Conservation (phyloP, 1,139 yeast species). For the Meyerozyma guilliermondii region DNA sequence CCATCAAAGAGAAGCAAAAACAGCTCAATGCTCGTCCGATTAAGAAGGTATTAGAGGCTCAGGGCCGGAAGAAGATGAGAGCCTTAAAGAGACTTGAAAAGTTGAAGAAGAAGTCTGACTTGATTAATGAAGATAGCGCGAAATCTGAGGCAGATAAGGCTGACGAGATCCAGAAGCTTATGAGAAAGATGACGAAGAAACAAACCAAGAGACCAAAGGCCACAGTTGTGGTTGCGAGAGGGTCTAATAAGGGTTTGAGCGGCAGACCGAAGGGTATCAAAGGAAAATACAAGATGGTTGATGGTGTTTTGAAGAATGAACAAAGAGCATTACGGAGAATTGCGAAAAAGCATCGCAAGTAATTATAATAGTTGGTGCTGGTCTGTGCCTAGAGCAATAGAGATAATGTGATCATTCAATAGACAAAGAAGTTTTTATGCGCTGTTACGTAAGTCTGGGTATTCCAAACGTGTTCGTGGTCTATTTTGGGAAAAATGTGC, state of each 20-base stretch:
- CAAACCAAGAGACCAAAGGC: constrained; percentile 76
- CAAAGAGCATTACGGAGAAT: constrained; percentile 89
- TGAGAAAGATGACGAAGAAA: constrained; percentile 77
- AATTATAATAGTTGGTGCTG: constrained; percentile 1
- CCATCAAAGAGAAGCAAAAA: constrained; percentile 82
- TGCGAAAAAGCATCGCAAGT: constrained; percentile 70
- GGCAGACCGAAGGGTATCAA: constrained; percentile 97
- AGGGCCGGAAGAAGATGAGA: constrained; percentile 94
- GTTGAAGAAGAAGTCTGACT: constrained; percentile 88
- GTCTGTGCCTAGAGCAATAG: neutral
- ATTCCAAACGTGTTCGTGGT: neutral
- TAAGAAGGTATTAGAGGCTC: constrained; percentile 95
- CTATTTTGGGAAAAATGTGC: neutral
- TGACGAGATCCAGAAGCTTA: constrained; percentile 81
- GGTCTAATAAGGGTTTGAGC: constrained; percentile 75
- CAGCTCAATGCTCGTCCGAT: constrained; percentile 96
- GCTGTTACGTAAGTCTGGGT: neutral
- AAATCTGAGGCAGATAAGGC: constrained; percentile 93
- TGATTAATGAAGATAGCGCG: constrained; percentile 81
- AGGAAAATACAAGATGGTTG: constrained; percentile 99
- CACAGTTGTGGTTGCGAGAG: constrained; percentile 86
- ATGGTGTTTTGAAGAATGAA: constrained; percentile 96
- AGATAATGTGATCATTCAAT: neutral
- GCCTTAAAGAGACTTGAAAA: constrained; percentile 85
- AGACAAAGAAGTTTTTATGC: neutral